Base-by-base conservation (phyloP, 2,329 filamentous ascomycete species). In the Juglanconis sp. region DNA sequence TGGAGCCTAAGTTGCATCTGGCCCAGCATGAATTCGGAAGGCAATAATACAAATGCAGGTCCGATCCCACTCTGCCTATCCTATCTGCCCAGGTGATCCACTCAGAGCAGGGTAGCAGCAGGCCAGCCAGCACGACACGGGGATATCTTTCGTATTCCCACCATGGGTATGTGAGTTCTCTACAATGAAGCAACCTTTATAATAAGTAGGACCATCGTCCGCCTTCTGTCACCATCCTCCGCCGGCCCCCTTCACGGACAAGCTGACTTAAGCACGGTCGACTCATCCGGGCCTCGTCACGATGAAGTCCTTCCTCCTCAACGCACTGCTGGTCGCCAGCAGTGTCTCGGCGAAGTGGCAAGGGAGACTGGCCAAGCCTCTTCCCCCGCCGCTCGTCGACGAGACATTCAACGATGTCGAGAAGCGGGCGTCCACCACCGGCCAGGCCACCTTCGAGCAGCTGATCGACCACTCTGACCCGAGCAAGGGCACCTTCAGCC, bases 391-490 rank as follows among this genome's bases (percentile, higher is more conserved):
- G 6, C 63, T 70, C 59, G 64, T 67, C 17, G 64, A 68, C 30
- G 64, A 65, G 40, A 63, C 55, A n/a, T 38, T 64, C 36, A 56
- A 64, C 54, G 36, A 5, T 6, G n/a, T 64, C 46, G 38, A 44
- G 53, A 62, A 44, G 53, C 62, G 62, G 4, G 61, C 65, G 17
- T 53, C 53, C 51, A 67, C 65, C 40, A 31, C 53, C 11, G 71
- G 71, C 56, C 69, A 66, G 65, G 68, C 67, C 53, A 69, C 67
- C 30, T 78, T 78, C 56, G 68, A 75, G 64, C 76, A 78, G 71
- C 70, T 75, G 38, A 65, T 78, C 51, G 74, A 78, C 66, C 76
- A 78, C 70, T 51, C 65, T 47, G 69, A 76, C 61, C 72, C 75
- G n/a, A 65, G 66, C 13, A 71, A 72, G 40, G 76, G 76, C 60